phyloP scores from a whole-genome alignment of 495 filamentous ascomycete species.

The Neurospora sp. region DNA sequence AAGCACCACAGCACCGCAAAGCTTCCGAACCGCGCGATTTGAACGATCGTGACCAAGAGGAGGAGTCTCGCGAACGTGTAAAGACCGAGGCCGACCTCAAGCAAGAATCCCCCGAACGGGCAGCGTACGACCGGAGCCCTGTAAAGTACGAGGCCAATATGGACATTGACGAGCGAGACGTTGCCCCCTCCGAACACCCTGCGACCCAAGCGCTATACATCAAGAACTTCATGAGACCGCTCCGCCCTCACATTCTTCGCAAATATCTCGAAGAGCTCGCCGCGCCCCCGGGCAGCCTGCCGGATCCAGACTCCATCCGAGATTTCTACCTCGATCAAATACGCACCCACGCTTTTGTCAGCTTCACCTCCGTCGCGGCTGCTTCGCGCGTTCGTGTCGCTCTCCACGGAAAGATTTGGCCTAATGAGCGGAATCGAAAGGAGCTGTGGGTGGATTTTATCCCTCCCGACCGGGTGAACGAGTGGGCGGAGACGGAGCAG shows the following conservation, averaged over 20 bases:
- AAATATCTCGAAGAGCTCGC: slow-evolving; percentile 61
- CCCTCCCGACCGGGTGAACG: slow-evolving; percentile 58
- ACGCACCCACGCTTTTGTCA: slow-evolving; percentile 76
- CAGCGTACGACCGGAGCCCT: slow-evolving; percentile 10
- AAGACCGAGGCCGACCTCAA: background rate
- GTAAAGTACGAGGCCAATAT: background rate
- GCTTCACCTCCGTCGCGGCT: slow-evolving; percentile 54
- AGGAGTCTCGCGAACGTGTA: background rate
- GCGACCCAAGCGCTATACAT: slow-evolving; percentile 86
- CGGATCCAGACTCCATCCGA: slow-evolving; percentile 44
- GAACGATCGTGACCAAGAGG: background rate
- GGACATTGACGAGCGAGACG: slow-evolving; percentile 26
- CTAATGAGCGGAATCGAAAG: slow-evolving; percentile 75
- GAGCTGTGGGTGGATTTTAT: slow-evolving; percentile 85
- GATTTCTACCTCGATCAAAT: slow-evolving; percentile 76
- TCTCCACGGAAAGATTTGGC: slow-evolving; percentile 75
- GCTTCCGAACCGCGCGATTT: background rate
- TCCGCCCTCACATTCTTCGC: slow-evolving; percentile 54
- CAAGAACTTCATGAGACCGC: slow-evolving; percentile 78
- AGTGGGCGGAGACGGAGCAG: slow-evolving; percentile 69
- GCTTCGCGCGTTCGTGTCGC: slow-evolving; percentile 70
- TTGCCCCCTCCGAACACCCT: slow-evolving; percentile 65
- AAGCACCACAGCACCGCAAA: background rate
- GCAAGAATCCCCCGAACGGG: slow-evolving; percentile 14
- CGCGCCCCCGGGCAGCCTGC: slow-evolving; percentile 39